phyloP scores from a whole-genome alignment of 352 stramenopile species.

The Phytophthora cryptogea region DNA sequence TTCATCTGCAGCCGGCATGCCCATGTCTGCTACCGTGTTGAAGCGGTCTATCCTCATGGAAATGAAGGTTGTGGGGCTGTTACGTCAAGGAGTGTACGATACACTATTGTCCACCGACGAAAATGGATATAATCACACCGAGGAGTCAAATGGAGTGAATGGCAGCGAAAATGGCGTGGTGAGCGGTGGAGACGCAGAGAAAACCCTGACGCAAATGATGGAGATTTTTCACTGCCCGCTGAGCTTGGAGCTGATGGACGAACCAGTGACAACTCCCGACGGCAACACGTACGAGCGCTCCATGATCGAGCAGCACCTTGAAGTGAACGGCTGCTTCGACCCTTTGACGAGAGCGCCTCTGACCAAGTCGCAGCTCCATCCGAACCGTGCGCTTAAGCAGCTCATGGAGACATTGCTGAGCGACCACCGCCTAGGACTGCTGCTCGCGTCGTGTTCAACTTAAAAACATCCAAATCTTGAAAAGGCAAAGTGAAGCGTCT shows the following conservation, averaged over 20 bases:
- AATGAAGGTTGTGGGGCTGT: slow-evolving; percentile 63
- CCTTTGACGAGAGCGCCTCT: slow-evolving; percentile 63
- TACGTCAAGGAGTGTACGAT: slow-evolving; percentile 53
- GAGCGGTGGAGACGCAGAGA: slow-evolving; percentile 29
- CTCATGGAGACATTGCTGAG: slow-evolving; percentile 75
- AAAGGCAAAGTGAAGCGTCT: neutral
- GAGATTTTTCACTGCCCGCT: slow-evolving; percentile 73
- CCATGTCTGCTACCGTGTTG: slow-evolving; percentile 34
- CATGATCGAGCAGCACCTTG: slow-evolving; percentile 79
- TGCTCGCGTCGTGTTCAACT: slow-evolving; percentile 54
- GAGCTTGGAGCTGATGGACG: slow-evolving; percentile 79
- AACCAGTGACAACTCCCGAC: slow-evolving; percentile 72
- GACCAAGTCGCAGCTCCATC: slow-evolving; percentile 60
- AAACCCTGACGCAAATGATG: slow-evolving; percentile 69
- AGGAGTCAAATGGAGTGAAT: slow-evolving; percentile 9
- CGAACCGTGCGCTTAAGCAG: slow-evolving; percentile 73
- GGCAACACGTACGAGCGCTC: slow-evolving; percentile 79
- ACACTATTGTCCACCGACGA: slow-evolving; percentile 42
- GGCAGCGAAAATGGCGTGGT: slow-evolving; percentile 3
- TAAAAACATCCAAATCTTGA: slow-evolving; percentile 18
- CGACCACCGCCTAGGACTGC: slow-evolving; percentile 57
- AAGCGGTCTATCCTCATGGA: slow-evolving; percentile 65
- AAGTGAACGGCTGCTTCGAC: slow-evolving; percentile 77
- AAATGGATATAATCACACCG: neutral
- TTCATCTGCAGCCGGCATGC: slow-evolving; percentile 30